Evolutionary conservation across 805 yeast genomes (phyloP).

Genomic region (Candida orba): DNA sequence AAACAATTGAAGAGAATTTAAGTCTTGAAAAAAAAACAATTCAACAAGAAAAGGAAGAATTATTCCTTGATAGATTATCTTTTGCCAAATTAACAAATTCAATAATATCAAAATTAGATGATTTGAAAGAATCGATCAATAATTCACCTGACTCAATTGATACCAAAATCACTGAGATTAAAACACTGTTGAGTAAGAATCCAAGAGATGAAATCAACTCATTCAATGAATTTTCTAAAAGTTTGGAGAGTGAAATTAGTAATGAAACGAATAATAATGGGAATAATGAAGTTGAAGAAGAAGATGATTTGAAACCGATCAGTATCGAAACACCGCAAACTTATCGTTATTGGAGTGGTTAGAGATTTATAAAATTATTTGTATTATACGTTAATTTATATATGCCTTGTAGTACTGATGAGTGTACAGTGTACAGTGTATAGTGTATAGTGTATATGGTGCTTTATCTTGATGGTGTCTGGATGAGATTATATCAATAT

Average conservation of each 20-base stretch:
- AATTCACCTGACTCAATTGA: constrained; percentile 3
- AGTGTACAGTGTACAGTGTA: neutral
- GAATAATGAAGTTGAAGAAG: constrained; percentile 18
- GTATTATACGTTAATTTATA: neutral
- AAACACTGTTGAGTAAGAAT: constrained; percentile 24
- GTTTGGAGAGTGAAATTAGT: constrained; percentile 13
- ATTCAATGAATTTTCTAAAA: constrained; percentile 9
- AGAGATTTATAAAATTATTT: neutral
- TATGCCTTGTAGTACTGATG: too few relatives aligned
- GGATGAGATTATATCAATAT: neutral
- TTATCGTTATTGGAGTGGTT: constrained; percentile 61
- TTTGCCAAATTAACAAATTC: constrained; percentile 50
- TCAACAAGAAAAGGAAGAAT: constrained; percentile 57
- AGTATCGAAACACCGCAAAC: constrained; percentile 55
- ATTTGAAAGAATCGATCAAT: constrained; percentile 21
- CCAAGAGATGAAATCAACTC: constrained; percentile 23
- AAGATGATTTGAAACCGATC: constrained; percentile 42
- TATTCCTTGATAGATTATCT: constrained; percentile 59
- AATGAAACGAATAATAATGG: constrained; percentile 10
- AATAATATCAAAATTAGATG: constrained; percentile 41
- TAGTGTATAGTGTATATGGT: too few relatives aligned
- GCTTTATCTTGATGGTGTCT: neutral
- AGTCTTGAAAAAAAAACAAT: constrained; percentile 57
- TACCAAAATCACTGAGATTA: constrained; percentile 20
- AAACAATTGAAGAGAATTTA: constrained; percentile 54